Conservation (phyloP, 1,139 yeast species). For the Yamadazyma membranifaciens region DNA sequence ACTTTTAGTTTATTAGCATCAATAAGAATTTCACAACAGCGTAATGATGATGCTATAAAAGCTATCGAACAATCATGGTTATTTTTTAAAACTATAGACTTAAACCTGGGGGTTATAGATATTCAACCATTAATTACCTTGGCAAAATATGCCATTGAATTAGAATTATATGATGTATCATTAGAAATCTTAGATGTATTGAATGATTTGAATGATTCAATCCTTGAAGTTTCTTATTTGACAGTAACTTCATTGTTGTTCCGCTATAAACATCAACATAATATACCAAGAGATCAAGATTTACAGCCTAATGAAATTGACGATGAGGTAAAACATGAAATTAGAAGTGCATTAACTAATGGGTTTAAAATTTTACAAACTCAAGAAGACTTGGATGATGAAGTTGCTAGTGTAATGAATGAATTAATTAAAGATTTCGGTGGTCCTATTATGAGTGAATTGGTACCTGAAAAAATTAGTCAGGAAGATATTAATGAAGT, state of each 20-base stretch:
- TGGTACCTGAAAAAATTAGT: constrained; percentile 41
- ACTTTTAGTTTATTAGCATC: constrained; percentile 82
- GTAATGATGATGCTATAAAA: constrained; percentile 65
- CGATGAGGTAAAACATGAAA: constrained; percentile 40
- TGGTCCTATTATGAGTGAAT: constrained; percentile 52
- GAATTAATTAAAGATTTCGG: constrained; percentile 55
- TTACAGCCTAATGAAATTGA: constrained; percentile 17
- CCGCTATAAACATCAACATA: constrained; percentile 41
- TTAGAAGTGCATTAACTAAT: constrained; percentile 54
- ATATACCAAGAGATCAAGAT: constrained; percentile 41
- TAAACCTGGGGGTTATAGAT: constrained; percentile 56
- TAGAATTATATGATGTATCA: constrained; percentile 68
- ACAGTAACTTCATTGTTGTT: constrained; percentile 77
- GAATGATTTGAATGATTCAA: constrained; percentile 78
- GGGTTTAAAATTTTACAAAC: constrained; percentile 51
- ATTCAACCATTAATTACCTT: constrained; percentile 69
- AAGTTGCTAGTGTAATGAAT: constrained; percentile 52
- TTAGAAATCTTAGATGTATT: constrained; percentile 57
- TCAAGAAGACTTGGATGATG: constrained; percentile 47
- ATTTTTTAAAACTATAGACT: constrained; percentile 47
- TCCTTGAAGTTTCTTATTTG: constrained; percentile 74
- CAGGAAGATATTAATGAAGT: constrained; percentile 47
- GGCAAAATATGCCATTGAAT: constrained; percentile 72
- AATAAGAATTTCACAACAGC: constrained; percentile 85
- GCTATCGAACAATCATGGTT: constrained; percentile 77